Conservation (phyloP, 129 eudicot species). For the Rutidosis leptorrhynchoides region DNA sequence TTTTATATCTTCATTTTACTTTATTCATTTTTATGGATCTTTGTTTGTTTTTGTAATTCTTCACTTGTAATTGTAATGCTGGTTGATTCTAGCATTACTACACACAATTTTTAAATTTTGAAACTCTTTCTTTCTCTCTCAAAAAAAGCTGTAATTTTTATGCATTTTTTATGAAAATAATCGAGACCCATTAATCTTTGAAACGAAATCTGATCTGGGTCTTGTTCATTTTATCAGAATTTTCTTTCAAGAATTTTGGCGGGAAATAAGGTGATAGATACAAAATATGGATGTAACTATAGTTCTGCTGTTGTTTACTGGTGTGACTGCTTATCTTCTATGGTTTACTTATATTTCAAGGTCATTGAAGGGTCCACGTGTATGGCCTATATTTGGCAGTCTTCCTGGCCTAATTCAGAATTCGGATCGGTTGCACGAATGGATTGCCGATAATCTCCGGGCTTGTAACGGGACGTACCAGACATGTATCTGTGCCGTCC, state of each 20-base stretch:
- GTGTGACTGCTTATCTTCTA: conserved; percentile 54
- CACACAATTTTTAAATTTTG: not conserved
- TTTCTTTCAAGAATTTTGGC: conserved; percentile 30
- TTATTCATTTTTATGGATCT: not conserved
- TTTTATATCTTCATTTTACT: not conserved
- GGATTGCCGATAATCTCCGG: conserved; percentile 85
- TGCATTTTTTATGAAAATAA: conserved; percentile 20
- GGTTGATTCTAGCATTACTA: not conserved
- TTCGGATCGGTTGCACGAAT: conserved; percentile 68
- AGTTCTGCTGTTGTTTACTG: conserved; percentile 57
- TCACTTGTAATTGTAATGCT: conserved; percentile 15
- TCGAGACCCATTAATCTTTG: conserved; percentile 4
- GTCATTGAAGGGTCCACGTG: conserved; percentile 82
- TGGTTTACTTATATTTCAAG: conserved; percentile 84
- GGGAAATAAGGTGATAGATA: conserved; percentile 29
- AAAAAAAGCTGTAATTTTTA: not conserved
- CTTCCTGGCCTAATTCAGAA: conserved; percentile 77
- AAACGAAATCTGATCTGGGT: conserved; percentile 32
- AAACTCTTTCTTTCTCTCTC: conserved; percentile 6
- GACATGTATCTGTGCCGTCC: conserved; percentile 84
- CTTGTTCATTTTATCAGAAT: conserved; percentile 9
- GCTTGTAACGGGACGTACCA: conserved; percentile 92
- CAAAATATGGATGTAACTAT: conserved; percentile 47
- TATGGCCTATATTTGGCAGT: conserved; percentile 87
- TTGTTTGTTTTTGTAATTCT: not conserved